Percentiles rank a stretch among this genome's conserved stretches.
Conservation (phyloP, 306 rosid genomes). For the Vigna mungo region DNA sequence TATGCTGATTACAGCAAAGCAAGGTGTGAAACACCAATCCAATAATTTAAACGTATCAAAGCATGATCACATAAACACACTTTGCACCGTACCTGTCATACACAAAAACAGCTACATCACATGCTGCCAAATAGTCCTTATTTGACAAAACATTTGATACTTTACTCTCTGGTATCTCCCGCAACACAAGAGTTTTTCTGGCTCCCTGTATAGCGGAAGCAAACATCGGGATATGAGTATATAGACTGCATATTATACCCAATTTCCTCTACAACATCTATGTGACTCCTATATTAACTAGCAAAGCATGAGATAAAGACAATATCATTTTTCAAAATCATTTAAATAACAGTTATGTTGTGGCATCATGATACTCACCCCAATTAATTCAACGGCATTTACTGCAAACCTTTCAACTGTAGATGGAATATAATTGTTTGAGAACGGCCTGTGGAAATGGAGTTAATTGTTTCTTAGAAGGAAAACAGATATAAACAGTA, state of each 20-base stretch:
- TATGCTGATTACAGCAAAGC: constrained; percentile 25
- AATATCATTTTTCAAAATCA: constrained; percentile 27
- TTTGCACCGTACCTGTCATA: constrained; percentile 71
- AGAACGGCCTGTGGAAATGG: constrained; percentile 69
- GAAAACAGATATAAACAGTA: constrained; percentile 41
- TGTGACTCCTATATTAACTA: constrained; percentile 19
- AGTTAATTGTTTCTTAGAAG: constrained; percentile 44
- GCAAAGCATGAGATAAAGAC: constrained; percentile 21
- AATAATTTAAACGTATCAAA: constrained; percentile 25
- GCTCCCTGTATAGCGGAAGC: constrained; percentile 58
- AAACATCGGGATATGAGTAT: constrained; percentile 45
- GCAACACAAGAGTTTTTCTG: constrained; percentile 78
- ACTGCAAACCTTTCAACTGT: constrained; percentile 71
- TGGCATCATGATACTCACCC: constrained; percentile 65
- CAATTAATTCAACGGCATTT: constrained; percentile 67
- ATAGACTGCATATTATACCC: constrained; percentile 32
- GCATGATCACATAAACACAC: constrained; percentile 3
- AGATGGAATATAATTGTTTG: constrained; percentile 58
- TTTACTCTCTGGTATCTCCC: constrained; percentile 88
- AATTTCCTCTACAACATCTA: constrained; percentile 36
- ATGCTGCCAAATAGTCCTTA: constrained; percentile 78
- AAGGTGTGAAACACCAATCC: constrained; percentile 39
- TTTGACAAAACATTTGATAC: constrained; percentile 58
- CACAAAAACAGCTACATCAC: constrained; percentile 92
- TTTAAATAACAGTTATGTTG: constrained; percentile 32